Conservation (phyloP, 495 filamentous ascomycete species). For the Collariella sp. region DNA sequence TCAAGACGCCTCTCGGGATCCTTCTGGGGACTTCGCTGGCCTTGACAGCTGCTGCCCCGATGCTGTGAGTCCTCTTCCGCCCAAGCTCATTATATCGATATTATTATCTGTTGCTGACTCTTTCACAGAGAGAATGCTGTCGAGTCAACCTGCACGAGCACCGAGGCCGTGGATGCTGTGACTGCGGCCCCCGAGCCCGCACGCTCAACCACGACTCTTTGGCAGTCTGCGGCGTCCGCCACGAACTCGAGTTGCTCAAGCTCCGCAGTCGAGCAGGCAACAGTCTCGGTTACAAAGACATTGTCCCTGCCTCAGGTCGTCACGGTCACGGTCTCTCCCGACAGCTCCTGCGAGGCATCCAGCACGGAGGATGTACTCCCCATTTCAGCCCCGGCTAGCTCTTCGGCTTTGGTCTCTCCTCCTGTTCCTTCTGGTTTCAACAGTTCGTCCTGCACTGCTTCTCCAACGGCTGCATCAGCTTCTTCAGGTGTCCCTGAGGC, state of each 20-base stretch:
- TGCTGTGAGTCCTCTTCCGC: slow-evolving; percentile 21
- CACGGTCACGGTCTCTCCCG: slow-evolving; percentile 17
- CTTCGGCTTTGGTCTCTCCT: background rate
- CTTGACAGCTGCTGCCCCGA: slow-evolving; percentile 15
- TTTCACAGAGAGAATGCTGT: background rate
- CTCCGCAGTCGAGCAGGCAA: slow-evolving; percentile 16
- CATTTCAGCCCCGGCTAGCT: background rate
- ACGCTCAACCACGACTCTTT: slow-evolving; percentile 12
- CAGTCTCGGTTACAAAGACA: slow-evolving; percentile 13
- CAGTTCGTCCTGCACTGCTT: slow-evolving; percentile 3
- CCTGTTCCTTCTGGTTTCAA: slow-evolving; percentile 12
- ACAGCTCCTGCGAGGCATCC: background rate
- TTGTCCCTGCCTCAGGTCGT: slow-evolving; percentile 16
- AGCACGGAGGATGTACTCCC: background rate
- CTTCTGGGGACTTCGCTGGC: slow-evolving; percentile 16
- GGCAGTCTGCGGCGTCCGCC: background rate
- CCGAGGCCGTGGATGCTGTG: background rate
- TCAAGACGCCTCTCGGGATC: slow-evolving; percentile 14
- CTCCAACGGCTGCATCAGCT: background rate
- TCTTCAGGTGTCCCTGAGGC: background rate
- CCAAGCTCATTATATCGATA: too few species aligned
- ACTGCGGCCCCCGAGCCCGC: slow-evolving; percentile 1
- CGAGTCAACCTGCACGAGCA: slow-evolving; percentile 20
- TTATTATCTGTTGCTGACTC: background rate
- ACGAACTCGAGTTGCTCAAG: slow-evolving; percentile 15